phyloP scores from a whole-genome alignment of 306 rosid genomes.

The Citrullus colocynthis region DNA sequence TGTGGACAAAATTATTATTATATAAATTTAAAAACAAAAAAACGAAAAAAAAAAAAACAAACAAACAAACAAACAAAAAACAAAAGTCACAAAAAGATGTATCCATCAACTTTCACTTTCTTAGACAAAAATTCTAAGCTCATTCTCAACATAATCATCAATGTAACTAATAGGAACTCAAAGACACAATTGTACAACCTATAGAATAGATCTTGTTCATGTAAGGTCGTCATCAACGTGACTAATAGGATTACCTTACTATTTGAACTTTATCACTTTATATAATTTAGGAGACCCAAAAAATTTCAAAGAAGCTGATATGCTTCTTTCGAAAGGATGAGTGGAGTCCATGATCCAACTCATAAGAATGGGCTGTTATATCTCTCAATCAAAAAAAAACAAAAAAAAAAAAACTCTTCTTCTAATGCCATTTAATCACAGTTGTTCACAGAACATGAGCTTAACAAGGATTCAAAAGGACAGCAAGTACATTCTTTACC shows the following conservation, averaged over 20 bases:
- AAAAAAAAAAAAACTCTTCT: background rate
- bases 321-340: background rate
- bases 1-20: background rate
- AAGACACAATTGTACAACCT: too few relatives aligned
- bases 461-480: background rate
- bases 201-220: too few relatives aligned
- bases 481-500: background rate
- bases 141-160: background rate
- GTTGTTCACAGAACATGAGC: background rate
- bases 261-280: background rate
- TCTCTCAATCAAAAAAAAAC: background rate
- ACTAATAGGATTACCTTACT: background rate
- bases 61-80: too few relatives aligned
- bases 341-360: background rate
- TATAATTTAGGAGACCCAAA: background rate
- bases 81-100: background rate
- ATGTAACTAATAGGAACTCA: background rate
- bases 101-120: background rate
- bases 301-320: background rate
- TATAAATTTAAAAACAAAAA: background rate
- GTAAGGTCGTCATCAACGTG: background rate
- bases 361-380: background rate
- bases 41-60: too few relatives aligned
- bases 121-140: background rate
- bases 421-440: background rate